phyloP scores from a whole-genome alignment of 2,329 filamentous ascomycete genomes.

The Zymoseptoria brevis region DNA sequence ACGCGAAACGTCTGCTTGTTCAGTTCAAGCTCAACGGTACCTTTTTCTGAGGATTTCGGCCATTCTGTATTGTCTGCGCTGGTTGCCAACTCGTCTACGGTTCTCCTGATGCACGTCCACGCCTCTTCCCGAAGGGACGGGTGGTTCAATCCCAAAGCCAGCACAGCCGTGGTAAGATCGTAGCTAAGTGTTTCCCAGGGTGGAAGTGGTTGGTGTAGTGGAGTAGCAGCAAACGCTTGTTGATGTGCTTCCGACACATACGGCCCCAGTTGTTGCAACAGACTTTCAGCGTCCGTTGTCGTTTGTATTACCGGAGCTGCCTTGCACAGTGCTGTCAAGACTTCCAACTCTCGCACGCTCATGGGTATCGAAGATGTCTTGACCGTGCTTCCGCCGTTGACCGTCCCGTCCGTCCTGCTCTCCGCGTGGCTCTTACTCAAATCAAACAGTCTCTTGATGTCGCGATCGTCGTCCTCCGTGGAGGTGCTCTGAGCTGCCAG shows the following conservation, averaged over 20 bases:
- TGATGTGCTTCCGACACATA: constrained; percentile 80
- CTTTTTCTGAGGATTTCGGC: constrained; percentile 18
- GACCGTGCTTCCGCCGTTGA: constrained; percentile 5
- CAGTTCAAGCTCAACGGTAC: constrained; percentile 14
- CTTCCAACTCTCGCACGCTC: constrained; percentile 78
- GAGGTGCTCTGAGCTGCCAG: constrained; percentile 37
- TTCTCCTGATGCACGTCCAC: constrained; percentile 59
- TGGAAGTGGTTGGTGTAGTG: constrained; percentile 72
- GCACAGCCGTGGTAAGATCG: constrained; percentile 68
- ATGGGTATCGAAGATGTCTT: constrained; percentile 30
- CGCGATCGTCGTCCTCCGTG: constrained; percentile 17
- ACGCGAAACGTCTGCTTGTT: constrained; percentile 21
- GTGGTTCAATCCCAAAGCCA: constrained; percentile 72
- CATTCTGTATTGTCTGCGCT: constrained; percentile 48
- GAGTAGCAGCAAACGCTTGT: constrained; percentile 70
- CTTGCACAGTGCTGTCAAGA: constrained; percentile 83
- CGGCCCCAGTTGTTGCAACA: constrained; percentile 69
- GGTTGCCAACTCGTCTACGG: constrained; percentile 61
- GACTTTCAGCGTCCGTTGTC: constrained; percentile 63
- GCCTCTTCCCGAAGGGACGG: constrained; percentile 59
- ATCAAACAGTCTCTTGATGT: constrained; percentile 38
- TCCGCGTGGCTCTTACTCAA: constrained; percentile 14
- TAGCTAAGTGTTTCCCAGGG: constrained; percentile 79
- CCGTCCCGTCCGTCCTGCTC: constrained; percentile 14
- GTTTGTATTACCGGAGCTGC: constrained; percentile 69